phyloP scores from a whole-genome alignment of 768 basidiomycete genomes.

The Lentinula sp. region DNA sequence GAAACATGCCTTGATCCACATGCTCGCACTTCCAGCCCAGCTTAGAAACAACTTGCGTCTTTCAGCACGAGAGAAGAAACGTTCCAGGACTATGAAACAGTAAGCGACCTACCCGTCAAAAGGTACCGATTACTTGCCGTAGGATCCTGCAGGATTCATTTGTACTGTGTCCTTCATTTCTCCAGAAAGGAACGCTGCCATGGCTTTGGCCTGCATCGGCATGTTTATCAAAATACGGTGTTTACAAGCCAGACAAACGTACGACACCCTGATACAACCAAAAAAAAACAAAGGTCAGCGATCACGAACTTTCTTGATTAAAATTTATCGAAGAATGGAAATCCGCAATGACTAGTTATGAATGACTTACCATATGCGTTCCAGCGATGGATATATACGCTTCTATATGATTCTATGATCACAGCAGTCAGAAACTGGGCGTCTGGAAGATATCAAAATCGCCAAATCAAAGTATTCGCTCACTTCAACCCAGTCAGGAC shows the following conservation, averaged over 20 bases:
- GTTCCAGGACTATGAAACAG: constrained; percentile 54
- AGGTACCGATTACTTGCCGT: constrained; percentile 38
- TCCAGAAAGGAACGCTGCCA: constrained; percentile 91
- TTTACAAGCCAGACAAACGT: constrained; percentile 18
- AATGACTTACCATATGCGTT: constrained; percentile 64
- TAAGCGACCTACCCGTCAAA: neutral
- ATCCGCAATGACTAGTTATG: neutral
- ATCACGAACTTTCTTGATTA: neutral
- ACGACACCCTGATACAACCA: constrained; percentile 59
- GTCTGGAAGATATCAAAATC: neutral
- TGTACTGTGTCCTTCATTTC: constrained; percentile 78
- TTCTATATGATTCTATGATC: constrained; percentile 72
- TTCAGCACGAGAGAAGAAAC: constrained; percentile 89
- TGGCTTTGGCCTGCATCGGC: constrained; percentile 65
- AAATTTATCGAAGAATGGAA: neutral
- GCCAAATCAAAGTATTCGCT: constrained; percentile 7
- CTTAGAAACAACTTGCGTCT: constrained; percentile 85
- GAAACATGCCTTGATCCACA: constrained; percentile 80
- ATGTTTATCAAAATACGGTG: neutral
- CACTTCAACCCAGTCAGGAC: constrained; percentile 89
- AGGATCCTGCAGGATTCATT: constrained; percentile 74
- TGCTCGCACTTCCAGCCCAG: constrained; percentile 91
- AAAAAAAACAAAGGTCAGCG: constrained; percentile 2
- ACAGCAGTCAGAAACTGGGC: neutral
- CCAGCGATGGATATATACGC: constrained; percentile 81